Percentiles rank a stretch among this genome's conserved stretches.
Conservation (phyloP, 768 basidiomycete species). For the Psilocybe tampanensis region DNA sequence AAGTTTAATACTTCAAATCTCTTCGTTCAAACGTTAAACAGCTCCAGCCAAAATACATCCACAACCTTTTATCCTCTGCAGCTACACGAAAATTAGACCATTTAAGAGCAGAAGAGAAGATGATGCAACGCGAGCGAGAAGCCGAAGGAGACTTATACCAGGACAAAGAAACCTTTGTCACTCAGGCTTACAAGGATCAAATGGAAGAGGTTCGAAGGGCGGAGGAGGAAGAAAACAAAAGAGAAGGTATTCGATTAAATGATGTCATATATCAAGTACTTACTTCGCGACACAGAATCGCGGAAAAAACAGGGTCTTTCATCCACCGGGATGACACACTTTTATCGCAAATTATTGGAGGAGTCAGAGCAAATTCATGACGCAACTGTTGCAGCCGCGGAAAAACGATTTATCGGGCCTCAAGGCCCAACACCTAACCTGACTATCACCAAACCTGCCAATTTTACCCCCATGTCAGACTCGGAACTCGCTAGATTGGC, state of each 20-base stretch:
- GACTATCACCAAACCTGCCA: conserved; percentile 74
- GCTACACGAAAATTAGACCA: conserved; percentile 88
- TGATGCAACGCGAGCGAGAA: conserved; percentile 93
- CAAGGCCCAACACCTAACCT: conserved; percentile 66
- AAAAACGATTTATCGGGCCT: conserved; percentile 63
- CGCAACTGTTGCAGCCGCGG: conserved; percentile 81
- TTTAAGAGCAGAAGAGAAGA: conserved; percentile 95
- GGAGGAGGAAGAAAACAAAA: conserved; percentile 88
- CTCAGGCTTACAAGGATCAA: conserved; percentile 95
- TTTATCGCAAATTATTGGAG: conserved; percentile 78
- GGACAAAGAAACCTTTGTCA: conserved; percentile 97
- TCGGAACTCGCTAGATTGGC: conserved; percentile 72
- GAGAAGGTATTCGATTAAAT: conserved; percentile 68
- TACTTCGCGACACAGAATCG: conserved; percentile 36
- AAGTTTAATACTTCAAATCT: not conserved
- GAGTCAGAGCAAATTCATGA: conserved; percentile 83
- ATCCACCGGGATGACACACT: conserved; percentile 82
- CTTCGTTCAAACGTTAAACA: not conserved
- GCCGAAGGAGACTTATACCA: conserved; percentile 90
- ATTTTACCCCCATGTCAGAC: conserved; percentile 68
- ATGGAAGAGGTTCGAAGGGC: conserved; percentile 89
- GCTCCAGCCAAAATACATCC: conserved; percentile 91
- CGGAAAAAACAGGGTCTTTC: conserved; percentile 60
- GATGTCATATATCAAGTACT: not conserved
- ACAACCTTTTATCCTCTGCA: conserved; percentile 74